Percentiles rank a stretch among this genome's conserved stretches.
These are phyloP conservation scores for Pyrus pyrifolia DNA, from an alignment of 306 rosid species.

Conservation along the genomic window DNA sequence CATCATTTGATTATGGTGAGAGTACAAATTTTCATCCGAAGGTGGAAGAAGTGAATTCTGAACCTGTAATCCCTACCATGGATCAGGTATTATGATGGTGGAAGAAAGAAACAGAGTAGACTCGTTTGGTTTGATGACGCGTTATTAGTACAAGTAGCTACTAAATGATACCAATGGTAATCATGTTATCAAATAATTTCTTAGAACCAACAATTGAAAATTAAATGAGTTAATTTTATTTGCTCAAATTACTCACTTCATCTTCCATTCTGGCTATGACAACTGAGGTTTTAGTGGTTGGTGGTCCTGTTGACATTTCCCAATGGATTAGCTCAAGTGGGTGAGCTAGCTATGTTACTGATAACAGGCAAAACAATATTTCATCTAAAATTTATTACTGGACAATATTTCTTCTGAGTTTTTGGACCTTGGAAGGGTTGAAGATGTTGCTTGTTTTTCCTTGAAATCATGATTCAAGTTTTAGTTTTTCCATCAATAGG, in stretches of 20 bases:
- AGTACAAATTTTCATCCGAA: conserved; percentile 16
- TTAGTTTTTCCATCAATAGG: background rate
- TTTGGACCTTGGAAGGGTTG: background rate
- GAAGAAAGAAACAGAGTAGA: background rate
- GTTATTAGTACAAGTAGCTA: background rate
- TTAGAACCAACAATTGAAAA: background rate
- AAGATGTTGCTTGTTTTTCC: background rate
- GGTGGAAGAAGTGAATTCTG: conserved; percentile 43
- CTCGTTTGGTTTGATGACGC: background rate
- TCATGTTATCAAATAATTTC: background rate
- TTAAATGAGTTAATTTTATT: background rate
- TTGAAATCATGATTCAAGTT: background rate
- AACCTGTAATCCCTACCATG: conserved; percentile 57
- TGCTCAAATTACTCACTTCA: background rate
- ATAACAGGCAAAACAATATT: background rate
- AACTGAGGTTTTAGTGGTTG: background rate
- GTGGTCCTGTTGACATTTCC: background rate
- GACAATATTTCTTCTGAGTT: background rate
- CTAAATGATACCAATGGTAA: background rate
- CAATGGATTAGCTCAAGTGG: background rate
- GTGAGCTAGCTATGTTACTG: background rate
- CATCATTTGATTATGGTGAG: conserved; percentile 24
- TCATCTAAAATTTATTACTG: background rate
- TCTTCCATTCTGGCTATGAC: background rate
- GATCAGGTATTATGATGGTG: conserved; percentile 46